Base-by-base conservation (phyloP, 768 basidiomycete genomes). In the Serendipita vermifera region DNA sequence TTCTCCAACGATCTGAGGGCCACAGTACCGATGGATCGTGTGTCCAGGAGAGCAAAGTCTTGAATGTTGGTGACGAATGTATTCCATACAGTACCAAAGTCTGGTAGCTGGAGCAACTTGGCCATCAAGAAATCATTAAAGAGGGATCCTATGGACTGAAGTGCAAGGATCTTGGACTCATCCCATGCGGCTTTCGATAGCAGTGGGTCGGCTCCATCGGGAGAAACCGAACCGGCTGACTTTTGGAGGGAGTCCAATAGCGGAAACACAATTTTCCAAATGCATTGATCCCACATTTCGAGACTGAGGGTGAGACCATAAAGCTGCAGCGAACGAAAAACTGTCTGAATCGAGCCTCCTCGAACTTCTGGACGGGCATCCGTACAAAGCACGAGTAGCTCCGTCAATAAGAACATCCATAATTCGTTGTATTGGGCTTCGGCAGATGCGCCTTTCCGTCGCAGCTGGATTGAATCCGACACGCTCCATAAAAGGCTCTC, bases 401-500 rank as follows among this genome's bases (percentile, higher is more conserved):
- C 87, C 4, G 82, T 71, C 2, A 98, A 72, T 3, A 97, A 77
- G 68, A 83, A 85, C 80, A 96, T 88, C 94, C 94, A 99, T n/a
- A 97, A 69, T 2, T 80, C 78, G 63, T 82, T 88, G 63, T 89
- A 90, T 61, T 82, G 80, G 0, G 81, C 69, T 53, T 76, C 82
- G 57, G 80, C 78, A 57, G 75, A 71, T 15, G 63, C 68, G 39
- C 75, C 76, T 61, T 83, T 83, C 20, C 87, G 77, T 64, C 88
- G 86, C 5, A 83, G 79, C 64, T 94, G 91, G 33, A 98, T 88
- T 1, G 89, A 86, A 65, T 99, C 94, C 0, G 93, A 96, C 0
- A 99, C 87, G 59, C 87, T 85, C 94, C 94, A 98, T 3, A 99
- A 73, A 2, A 97, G 70, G 55, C 89, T 91, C 57, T 90, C 90